These are phyloP conservation scores for Rhynchosporium graminicola DNA, from an alignment of 2,329 filamentous ascomycete species.

Conservation along the genomic window DNA sequence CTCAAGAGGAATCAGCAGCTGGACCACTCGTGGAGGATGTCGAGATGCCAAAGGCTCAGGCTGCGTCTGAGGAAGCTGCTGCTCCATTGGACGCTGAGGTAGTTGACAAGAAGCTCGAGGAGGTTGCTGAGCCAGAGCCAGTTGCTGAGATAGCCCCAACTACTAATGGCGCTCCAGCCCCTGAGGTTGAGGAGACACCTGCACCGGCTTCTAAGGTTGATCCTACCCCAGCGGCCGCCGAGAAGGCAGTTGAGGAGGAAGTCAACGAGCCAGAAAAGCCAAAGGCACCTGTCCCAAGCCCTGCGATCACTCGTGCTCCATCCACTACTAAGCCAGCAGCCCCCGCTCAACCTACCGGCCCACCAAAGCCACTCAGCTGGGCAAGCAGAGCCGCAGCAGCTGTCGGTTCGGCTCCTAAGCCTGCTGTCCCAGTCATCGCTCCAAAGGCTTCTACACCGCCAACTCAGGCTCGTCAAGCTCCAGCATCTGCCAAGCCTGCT, in stretches of 20 bases:
- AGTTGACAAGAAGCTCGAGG: slow-evolving; percentile 77
- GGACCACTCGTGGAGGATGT: slow-evolving; percentile 37
- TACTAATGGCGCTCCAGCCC: slow-evolving; percentile 45
- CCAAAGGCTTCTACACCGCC: slow-evolving; percentile 59
- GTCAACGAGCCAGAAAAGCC: slow-evolving; percentile 65
- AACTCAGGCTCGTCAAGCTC: slow-evolving; percentile 55
- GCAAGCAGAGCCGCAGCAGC: slow-evolving; percentile 67
- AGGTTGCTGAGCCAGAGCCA: slow-evolving; percentile 49
- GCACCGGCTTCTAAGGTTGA: slow-evolving; percentile 37
- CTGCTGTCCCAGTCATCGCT: slow-evolving; percentile 49
- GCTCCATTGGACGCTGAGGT: slow-evolving; percentile 49
- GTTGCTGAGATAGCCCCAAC: slow-evolving; percentile 44
- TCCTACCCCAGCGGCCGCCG: slow-evolving; percentile 49
- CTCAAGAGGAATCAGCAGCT: slow-evolving; percentile 35
- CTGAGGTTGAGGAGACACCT: slow-evolving; percentile 41
- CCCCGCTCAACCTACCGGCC: slow-evolving; percentile 53
- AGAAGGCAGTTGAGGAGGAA: slow-evolving; percentile 58
- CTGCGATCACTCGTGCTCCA: slow-evolving; percentile 46
- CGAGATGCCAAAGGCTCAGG: slow-evolving; percentile 40
- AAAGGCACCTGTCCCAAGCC: slow-evolving; percentile 60
- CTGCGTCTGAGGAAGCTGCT: slow-evolving; percentile 41
- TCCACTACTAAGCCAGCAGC: slow-evolving; percentile 47
- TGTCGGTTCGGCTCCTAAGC: slow-evolving; percentile 54
- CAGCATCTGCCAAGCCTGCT: slow-evolving; percentile 46
- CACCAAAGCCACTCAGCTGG: slow-evolving; percentile 70